Base-by-base conservation (phyloP, 2,329 filamentous ascomycete species). In the Botryotinia globosa region DNA sequence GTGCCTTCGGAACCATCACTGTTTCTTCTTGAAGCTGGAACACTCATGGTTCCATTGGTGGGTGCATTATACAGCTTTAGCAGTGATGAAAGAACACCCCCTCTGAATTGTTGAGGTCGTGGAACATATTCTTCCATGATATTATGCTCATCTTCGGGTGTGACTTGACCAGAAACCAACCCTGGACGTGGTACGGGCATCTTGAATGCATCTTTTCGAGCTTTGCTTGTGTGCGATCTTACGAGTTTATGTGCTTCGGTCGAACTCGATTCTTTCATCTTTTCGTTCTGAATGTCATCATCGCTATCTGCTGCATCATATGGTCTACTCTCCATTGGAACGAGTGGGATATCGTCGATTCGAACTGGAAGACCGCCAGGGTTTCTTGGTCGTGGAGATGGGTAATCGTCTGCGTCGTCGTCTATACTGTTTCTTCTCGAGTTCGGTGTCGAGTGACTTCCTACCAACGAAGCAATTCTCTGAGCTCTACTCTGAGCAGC, bases 61-160 rank as follows among this genome's bases (percentile, higher is more conserved):
- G 85, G 84, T 74, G 88, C 84, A 73, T 89, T 86, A 78, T 93
- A 91, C 16, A 94, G 85, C 80, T 90, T 92, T 67, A 96, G 83
- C 0, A 97, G 83, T 0, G 90, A 91, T 3, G 90, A 90, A 1
- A 97, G 83, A 64, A 95, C 88, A 44, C 93, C 92, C 44, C 90
- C 91, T 67, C 90, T 88, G 80, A 93, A 94, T 75, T 90, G 87
- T 34, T 85, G 82, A 7, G 92, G 92, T 59, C 86, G 85, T 62
- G 90, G 89, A 29, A 92, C 87, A 78, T 92, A 93, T 72, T 88
- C 86, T 61, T 88, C 86, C 34, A 87, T 84, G 61, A 88, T 68
- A 42, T 18, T 59, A 56, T 82, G 79, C 63, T 85, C 83, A 16
- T 79, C 77, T 25, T 68, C 75, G 45, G 80, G 86, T 4, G 86